Conservation (phyloP, 192 early-diverging fungal species). For the Lunasporangiospora selenospora region DNA sequence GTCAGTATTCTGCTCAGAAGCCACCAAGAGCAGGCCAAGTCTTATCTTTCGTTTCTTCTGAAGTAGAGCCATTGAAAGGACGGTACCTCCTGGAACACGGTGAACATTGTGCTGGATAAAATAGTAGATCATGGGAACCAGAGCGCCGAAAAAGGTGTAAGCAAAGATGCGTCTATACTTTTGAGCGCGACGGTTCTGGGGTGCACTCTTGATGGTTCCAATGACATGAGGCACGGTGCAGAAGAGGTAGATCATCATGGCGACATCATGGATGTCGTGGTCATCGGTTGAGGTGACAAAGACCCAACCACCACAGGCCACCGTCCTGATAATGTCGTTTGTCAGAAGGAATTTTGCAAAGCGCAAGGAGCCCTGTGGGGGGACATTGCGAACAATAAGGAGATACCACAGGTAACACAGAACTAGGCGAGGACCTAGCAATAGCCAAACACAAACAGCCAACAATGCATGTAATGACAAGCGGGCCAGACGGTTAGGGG, state of each 20-base stretch:
- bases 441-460: not conserved
- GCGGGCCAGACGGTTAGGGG: too few relatives aligned
- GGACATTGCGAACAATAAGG: constrained; percentile 26
- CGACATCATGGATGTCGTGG: constrained; percentile 74
- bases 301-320: constrained; percentile 80
- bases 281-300: constrained; percentile 80
- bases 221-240: constrained; percentile 73
- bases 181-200: constrained; percentile 42
- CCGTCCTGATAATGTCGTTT: constrained; percentile 62
- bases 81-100: constrained; percentile 61
- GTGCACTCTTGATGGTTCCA: constrained; percentile 56
- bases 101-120: constrained; percentile 78
- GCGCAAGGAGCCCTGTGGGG: constrained; percentile 8
- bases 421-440: constrained; percentile 49
- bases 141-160: constrained; percentile 65
- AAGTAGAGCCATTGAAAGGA: not conserved
- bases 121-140: constrained; percentile 75
- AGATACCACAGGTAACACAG: constrained; percentile 56
- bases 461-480: not conserved
- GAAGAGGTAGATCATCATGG: constrained; percentile 77
- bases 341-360: constrained; percentile 49
- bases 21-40: not conserved
- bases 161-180: constrained; percentile 60
- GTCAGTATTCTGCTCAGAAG: not conserved
- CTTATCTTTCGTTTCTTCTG: too few relatives aligned